Conservation (phyloP, 306 rosid genomes). For the Gynostemma pentaphyllum region DNA sequence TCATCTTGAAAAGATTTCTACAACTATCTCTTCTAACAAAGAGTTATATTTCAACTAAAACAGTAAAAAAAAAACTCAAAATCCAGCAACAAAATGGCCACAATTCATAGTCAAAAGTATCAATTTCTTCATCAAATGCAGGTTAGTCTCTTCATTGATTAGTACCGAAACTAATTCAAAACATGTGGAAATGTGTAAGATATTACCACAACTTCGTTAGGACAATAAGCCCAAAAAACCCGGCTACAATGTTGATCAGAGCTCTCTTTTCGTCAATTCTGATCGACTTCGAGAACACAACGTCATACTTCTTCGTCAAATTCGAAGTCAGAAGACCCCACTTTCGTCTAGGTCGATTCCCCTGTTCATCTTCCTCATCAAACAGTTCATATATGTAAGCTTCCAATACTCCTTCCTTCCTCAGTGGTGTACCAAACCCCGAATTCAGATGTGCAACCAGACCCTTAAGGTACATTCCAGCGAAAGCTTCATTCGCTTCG, state of each 20-base stretch:
- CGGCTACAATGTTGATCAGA: constrained; percentile 6
- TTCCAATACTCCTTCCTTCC: constrained; percentile 48
- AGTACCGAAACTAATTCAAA: neutral
- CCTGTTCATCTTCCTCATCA: constrained; percentile 29
- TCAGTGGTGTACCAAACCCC: constrained; percentile 54
- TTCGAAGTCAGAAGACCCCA: constrained; percentile 78
- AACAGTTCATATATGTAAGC: constrained; percentile 62
- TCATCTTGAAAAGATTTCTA: neutral
- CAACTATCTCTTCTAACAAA: neutral
- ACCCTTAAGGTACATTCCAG: constrained; percentile 59
- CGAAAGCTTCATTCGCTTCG: constrained; percentile 54
- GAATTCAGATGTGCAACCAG: constrained; percentile 49
- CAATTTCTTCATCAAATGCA: neutral
- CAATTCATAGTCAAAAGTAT: neutral
- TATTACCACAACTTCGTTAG: constrained; percentile 7
- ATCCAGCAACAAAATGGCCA: neutral
- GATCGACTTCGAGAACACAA: constrained; percentile 41
- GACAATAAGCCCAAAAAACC: constrained; percentile 6
- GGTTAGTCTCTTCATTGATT: neutral
- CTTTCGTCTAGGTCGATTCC: constrained; percentile 13
- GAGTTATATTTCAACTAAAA: too few relatives aligned
- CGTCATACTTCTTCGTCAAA: constrained; percentile 40
- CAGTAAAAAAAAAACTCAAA: too few relatives aligned
- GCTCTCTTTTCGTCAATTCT: neutral
- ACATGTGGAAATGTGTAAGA: neutral